Conservation (phyloP, 108 stramenopile species). For the Hondaea fermentalgiana region DNA sequence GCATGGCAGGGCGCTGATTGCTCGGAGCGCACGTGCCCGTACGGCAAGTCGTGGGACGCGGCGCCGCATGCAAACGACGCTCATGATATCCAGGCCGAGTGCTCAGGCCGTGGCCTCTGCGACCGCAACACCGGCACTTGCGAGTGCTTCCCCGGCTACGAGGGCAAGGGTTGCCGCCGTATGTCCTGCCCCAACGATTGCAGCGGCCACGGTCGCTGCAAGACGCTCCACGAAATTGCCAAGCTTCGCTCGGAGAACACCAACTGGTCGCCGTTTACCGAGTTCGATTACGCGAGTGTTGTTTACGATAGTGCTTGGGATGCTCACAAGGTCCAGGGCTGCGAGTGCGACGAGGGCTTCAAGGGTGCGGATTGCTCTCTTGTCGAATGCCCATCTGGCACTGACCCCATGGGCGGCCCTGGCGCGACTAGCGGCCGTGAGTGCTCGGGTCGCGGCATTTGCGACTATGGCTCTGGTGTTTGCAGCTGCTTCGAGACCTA, state of each 20-base stretch:
- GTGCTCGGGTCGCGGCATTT: conserved; percentile 70
- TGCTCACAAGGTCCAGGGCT: conserved; percentile 65
- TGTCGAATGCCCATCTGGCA: conserved; percentile 62
- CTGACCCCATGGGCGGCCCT: conserved; percentile 57
- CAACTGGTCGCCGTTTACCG: conserved; percentile 36
- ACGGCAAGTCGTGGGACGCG: conserved; percentile 53
- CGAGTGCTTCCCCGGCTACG: conserved; percentile 67
- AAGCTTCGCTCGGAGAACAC: conserved; percentile 41
- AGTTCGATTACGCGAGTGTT: conserved; percentile 31
- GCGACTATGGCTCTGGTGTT: conserved; percentile 57
- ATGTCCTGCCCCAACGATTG: conserved; percentile 61
- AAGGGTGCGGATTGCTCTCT: conserved; percentile 72
- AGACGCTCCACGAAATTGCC: conserved; percentile 62
- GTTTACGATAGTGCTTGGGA: conserved; percentile 56
- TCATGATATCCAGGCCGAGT: conserved; percentile 61
- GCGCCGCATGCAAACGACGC: conserved; percentile 32
- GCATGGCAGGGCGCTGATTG: conserved; percentile 68
- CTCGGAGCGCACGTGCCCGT: conserved; percentile 63
- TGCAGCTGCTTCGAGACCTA: conserved; percentile 69
- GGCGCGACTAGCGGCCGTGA: conserved; percentile 59
- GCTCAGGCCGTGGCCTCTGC: conserved; percentile 68
- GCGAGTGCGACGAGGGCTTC: conserved; percentile 71
- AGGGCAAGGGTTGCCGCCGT: conserved; percentile 69
- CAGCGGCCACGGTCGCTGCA: conserved; percentile 57
- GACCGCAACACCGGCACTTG: conserved; percentile 62